Percentiles rank a stretch among this genome's conserved stretches.
Conservation (phyloP, 2,329 filamentous ascomycete genomes). For the Triangularia verruculosa region DNA sequence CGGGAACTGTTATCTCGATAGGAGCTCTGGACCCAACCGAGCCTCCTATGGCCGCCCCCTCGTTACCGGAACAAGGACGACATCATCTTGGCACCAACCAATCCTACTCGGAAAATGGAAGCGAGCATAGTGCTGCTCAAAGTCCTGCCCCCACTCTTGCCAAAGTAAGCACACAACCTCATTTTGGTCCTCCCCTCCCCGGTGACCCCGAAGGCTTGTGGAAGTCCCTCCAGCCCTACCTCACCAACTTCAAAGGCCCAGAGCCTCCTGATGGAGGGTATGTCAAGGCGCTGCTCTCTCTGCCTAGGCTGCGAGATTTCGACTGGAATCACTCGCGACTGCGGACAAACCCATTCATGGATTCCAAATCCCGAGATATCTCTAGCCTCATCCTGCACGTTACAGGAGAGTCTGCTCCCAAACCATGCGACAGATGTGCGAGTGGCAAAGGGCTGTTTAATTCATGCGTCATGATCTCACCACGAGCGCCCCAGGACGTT, state of each 20-base stretch:
- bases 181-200: not conserved
- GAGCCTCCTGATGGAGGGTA: constrained; percentile 22
- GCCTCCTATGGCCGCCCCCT: constrained; percentile 1
- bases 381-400: constrained; percentile 33
- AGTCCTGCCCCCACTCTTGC: not conserved
- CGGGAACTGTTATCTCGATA: constrained; percentile 27
- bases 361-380: constrained; percentile 29
- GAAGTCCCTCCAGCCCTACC: constrained; percentile 29
- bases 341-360: constrained; percentile 21
- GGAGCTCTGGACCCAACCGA: constrained; percentile 15
- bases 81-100: not conserved
- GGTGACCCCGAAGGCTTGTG: constrained; percentile 24
- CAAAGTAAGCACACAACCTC: constrained; percentile 3
- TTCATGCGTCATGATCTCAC: constrained; percentile 32
- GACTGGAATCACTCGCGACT: constrained; percentile 31
- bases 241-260: constrained; percentile 20
- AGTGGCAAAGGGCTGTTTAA: constrained; percentile 30
- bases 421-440: constrained; percentile 29
- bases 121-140: not conserved
- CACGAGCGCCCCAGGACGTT: constrained; percentile 13
- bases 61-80: not conserved
- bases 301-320: constrained; percentile 30
- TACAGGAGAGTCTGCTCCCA: constrained; percentile 30
- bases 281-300: constrained; percentile 26
- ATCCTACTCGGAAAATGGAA: not conserved